Conservation (phyloP, 805 yeast species). For the Pichia heedii region DNA sequence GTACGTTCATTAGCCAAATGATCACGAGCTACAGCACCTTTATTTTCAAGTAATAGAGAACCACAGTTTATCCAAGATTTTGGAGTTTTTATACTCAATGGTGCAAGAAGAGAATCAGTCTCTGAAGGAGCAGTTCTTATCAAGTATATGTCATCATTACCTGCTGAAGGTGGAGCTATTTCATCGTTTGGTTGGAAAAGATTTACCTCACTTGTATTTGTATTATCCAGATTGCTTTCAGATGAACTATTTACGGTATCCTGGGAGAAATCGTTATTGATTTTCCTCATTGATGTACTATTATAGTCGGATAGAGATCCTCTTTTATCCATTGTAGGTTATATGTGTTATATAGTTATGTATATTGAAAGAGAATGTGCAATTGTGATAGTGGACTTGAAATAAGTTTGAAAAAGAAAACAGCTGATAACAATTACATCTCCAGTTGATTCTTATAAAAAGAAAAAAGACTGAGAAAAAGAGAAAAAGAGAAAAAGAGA, state of each 20-base stretch:
- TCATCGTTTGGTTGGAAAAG: neutral
- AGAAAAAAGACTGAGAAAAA: too few species aligned
- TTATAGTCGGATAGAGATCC: neutral
- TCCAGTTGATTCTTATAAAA: too few species aligned
- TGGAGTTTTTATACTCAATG: constrained; percentile 15
- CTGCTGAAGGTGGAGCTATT: neutral
- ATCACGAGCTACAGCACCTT: constrained; percentile 53
- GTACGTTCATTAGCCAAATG: constrained; percentile 61
- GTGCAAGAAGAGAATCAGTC: neutral
- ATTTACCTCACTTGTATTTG: neutral
- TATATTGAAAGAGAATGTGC: too few species aligned
- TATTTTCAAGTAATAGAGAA: constrained; percentile 37
- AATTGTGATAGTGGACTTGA: too few species aligned
- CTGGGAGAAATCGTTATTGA: neutral
- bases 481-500: too few species aligned
- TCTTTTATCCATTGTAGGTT: neutral
- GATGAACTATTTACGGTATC: neutral
- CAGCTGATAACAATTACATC: too few species aligned
- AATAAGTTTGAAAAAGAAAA: too few species aligned
- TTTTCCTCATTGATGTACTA: neutral
- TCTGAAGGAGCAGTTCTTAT: neutral
- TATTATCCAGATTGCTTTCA: neutral
- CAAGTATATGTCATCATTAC: too few species aligned
- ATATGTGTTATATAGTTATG: too few species aligned
- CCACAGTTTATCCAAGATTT: constrained; percentile 24